Evolutionary conservation across 2,329 filamentous ascomycete species (phyloP).

Genomic region (Exutisphaerella laricina): DNA sequence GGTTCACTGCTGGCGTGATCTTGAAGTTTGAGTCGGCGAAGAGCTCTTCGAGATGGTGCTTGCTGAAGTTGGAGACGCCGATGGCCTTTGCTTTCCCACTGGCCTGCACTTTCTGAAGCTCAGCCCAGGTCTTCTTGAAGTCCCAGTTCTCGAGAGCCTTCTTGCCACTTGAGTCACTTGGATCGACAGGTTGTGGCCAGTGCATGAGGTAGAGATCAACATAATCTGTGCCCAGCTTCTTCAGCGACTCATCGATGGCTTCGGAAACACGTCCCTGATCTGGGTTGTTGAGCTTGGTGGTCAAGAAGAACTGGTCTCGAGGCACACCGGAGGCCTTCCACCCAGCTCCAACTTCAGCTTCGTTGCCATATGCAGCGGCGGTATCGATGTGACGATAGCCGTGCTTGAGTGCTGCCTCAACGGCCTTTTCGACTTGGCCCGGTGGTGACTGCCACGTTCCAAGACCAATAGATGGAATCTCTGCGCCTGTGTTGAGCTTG

Average conservation of each 20-base stretch:
- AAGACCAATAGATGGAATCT: constrained; percentile 71
- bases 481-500: constrained; percentile 60
- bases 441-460: constrained; percentile 74
- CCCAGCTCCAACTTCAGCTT: constrained; percentile 64
- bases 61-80: constrained; percentile 74
- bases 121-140: constrained; percentile 68
- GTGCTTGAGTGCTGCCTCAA: constrained; percentile 58
- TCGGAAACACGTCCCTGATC: constrained; percentile 66
- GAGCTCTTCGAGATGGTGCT: constrained; percentile 69
- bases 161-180: constrained; percentile 48
- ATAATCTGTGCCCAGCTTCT: constrained; percentile 58
- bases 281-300: constrained; percentile 77
- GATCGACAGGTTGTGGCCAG: constrained; percentile 63
- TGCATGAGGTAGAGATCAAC: constrained; percentile 68
- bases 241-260: constrained; percentile 55
- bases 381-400: constrained; percentile 62
- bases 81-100: constrained; percentile 73
- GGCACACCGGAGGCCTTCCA: constrained; percentile 63
- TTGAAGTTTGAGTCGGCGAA: constrained; percentile 60
- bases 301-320: constrained; percentile 65
- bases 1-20: constrained; percentile 66
- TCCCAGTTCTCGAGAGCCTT: constrained; percentile 74
- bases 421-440: constrained; percentile 63
- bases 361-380: constrained; percentile 73
- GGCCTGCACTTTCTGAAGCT: constrained; percentile 46